phyloP scores from a whole-genome alignment of 192 early-diverging fungal genomes.

The Powellomyces hirtus region DNA sequence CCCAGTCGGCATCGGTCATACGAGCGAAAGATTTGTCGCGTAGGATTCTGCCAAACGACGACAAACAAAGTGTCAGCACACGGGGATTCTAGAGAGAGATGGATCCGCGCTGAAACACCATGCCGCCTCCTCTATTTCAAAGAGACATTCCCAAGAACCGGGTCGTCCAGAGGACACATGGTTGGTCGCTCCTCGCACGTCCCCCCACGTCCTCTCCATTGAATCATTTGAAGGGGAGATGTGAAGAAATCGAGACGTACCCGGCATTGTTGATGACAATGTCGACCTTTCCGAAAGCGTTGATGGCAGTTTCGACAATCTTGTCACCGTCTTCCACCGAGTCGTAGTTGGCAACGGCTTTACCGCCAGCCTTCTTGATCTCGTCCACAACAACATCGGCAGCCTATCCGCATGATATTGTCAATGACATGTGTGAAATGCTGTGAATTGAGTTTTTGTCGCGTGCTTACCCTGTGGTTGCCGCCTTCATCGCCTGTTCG shows the following conservation, averaged over 20 bases:
- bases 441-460: not conserved
- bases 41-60: conserved; percentile 58
- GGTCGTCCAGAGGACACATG: too few relatives aligned
- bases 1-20: conserved; percentile 99
- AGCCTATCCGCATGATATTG: conserved; percentile 42
- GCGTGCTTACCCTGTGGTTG: conserved; percentile 42
- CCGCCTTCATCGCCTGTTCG: conserved; percentile 74
- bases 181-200: too few relatives aligned
- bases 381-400: conserved; percentile 96
- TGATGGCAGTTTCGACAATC: conserved; percentile 95
- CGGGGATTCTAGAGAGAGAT: not conserved
- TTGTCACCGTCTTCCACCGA: conserved; percentile 96
- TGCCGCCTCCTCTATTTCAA: too few relatives aligned
- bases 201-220: too few relatives aligned
- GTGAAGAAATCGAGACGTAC: conserved; percentile 18
- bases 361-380: conserved; percentile 81
- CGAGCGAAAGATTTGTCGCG: conserved; percentile 95
- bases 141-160: too few relatives aligned
- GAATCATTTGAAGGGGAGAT: not conserved
- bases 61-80: not conserved
- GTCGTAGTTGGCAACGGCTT: conserved; percentile 95
- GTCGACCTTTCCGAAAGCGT: conserved; percentile 93
- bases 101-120: too few relatives aligned
- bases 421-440: not conserved
- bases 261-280: conserved; percentile 98